phyloP scores from a whole-genome alignment of 1,284 basidiomycete genomes.

The Polyporus tsugae region DNA sequence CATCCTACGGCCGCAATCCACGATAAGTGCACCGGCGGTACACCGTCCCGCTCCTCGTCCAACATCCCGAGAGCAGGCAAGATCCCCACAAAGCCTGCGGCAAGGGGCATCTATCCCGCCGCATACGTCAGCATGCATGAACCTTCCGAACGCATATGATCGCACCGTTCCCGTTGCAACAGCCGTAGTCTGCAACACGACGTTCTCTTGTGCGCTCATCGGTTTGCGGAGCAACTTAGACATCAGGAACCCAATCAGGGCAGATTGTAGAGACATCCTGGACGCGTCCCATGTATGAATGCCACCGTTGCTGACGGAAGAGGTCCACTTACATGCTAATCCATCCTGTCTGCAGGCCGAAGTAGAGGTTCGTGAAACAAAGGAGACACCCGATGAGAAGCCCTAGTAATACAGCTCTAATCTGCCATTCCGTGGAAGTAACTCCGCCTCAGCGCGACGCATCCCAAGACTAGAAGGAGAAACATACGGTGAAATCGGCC shows the following conservation, averaged over 20 bases:
- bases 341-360: conserved; percentile 83
- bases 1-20: conserved; percentile 81
- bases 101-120: conserved; percentile 77
- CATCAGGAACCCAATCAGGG: conserved; percentile 89
- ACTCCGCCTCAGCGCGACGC: background rate
- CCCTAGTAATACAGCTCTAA: conserved; percentile 63
- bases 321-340: conserved; percentile 64
- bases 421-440: conserved; percentile 32
- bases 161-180: conserved; percentile 85
- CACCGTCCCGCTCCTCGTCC: conserved; percentile 78
- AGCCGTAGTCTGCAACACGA: conserved; percentile 94
- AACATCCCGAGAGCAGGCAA: conserved; percentile 89
- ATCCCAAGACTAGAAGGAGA: background rate
- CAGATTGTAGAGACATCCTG: conserved; percentile 97
- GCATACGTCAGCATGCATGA: background rate
- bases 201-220: conserved; percentile 89
- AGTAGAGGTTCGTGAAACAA: conserved; percentile 81
- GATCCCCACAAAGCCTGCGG: conserved; percentile 95
- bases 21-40: conserved; percentile 76
- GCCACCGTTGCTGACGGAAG: background rate
- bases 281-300: background rate
- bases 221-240: conserved; percentile 79
- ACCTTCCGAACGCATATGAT: background rate
- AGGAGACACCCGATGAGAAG: conserved; percentile 76
- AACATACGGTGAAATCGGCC: conserved; percentile 31